Evolutionary conservation across 345 rosid genomes (phyloP).

Genomic region (Euphorbia lathyris): DNA sequence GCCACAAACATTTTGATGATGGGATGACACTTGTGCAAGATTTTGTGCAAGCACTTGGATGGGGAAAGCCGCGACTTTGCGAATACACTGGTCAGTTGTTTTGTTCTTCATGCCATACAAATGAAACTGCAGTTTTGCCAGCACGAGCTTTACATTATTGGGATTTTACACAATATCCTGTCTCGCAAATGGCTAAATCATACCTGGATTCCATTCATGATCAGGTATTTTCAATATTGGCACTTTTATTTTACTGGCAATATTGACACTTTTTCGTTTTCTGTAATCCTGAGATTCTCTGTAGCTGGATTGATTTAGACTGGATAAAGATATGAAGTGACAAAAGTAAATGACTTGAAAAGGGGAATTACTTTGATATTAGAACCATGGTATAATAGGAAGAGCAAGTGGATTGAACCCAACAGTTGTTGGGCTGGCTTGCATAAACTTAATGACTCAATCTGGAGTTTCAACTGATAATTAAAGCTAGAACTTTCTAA

Average conservation of each 20-base stretch:
- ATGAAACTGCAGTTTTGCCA: slow-evolving; percentile 82
- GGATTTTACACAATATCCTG: slow-evolving; percentile 79
- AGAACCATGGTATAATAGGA: background rate
- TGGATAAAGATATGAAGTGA: background rate
- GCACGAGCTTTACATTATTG: slow-evolving; percentile 88
- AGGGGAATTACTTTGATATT: background rate
- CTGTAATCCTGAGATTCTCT: background rate
- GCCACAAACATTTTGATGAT: slow-evolving; percentile 81
- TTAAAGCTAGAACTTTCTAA: background rate
- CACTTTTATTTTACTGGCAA: background rate
- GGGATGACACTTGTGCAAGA: slow-evolving; percentile 66
- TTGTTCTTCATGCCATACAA: slow-evolving; percentile 87
- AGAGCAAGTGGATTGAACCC: background rate
- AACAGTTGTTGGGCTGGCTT: background rate
- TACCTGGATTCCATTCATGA: slow-evolving; percentile 87
- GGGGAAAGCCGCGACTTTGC: slow-evolving; percentile 92
- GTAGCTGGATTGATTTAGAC: slow-evolving; percentile 2
- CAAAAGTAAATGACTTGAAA: background rate
- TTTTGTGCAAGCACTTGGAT: slow-evolving; percentile 72
- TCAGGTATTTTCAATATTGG: slow-evolving; percentile 50
- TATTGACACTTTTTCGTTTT: background rate
- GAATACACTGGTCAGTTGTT: slow-evolving; percentile 87
- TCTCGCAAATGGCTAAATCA: slow-evolving; percentile 87
- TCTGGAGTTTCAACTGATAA: background rate
- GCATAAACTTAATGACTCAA: background rate